These are phyloP conservation scores for Heterobasidion parviporum DNA, from an alignment of 1,284 basidiomycete genomes.

Conservation along the genomic window DNA sequence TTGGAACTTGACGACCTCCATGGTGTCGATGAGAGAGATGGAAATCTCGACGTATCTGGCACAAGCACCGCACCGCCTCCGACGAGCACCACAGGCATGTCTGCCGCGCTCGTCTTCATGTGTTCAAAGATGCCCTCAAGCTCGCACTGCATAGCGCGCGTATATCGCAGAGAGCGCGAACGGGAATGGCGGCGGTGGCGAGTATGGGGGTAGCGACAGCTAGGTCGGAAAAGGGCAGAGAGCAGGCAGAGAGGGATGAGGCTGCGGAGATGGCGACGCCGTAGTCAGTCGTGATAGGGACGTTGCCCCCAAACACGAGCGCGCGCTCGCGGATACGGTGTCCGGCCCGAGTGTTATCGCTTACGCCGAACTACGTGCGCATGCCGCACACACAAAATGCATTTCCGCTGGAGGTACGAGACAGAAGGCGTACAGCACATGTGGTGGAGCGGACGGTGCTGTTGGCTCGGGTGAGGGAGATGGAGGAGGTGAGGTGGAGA, in stretches of 20 bases:
- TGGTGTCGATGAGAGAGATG: conserved; percentile 98
- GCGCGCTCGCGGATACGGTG: conserved; percentile 40
- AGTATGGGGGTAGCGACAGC: no score
- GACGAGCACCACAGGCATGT: conserved; percentile 39
- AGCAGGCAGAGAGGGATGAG: not conserved
- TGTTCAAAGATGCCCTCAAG: conserved; percentile 35
- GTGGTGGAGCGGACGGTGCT: no score
- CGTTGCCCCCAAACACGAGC: conserved; percentile 39
- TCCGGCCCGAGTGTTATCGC: conserved; percentile 44
- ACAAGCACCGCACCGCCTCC: conserved; percentile 35
- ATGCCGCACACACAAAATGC: conserved; percentile 50
- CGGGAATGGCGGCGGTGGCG: no score
- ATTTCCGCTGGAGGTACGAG: conserved; percentile 20
- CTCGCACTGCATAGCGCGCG: conserved; percentile 32
- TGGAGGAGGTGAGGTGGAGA: no score
- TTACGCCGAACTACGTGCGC: conserved; percentile 8
- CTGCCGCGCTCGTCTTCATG: conserved; percentile 52
- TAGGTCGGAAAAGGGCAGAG: no score
- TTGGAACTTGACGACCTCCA: conserved; percentile 99
- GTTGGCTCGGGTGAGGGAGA: no score
- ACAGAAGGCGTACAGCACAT: conserved; percentile 30
- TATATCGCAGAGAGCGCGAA: no score
- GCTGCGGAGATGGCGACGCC: conserved; percentile 18
- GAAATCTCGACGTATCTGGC: conserved; percentile 53
- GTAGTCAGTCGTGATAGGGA: conserved; percentile 46